Evolutionary conservation across 2,329 filamentous ascomycete genomes (phyloP), one percentile per base, ranked within the genome.

Genomic region (Aspergillus sp.): DNA sequence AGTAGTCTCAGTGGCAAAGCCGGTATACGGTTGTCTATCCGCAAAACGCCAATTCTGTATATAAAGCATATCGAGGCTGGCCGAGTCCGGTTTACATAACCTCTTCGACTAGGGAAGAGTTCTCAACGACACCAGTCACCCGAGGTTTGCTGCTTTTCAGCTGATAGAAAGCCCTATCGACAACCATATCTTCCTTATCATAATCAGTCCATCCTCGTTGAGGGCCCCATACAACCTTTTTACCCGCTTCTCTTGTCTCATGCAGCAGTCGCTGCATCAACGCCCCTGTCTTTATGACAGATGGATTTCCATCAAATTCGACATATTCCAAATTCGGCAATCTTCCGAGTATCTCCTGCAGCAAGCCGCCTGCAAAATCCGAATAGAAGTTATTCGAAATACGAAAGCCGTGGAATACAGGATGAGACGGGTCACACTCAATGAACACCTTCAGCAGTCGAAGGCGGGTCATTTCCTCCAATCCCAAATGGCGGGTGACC

Each of bases 331-430:
- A 61, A 31, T 72, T 75, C 0, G 82, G 79, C 43, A 83, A 71
- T 57, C 78, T 76, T 43, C 74, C 72, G n/a, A 85, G 65, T 11
- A 86, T 75, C 41, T 77, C 73, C 33, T 72, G 71, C 35, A 86
- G 62, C 61, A 86, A 58, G 4, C 75, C 71, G 1, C 80, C 75
- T 35, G 81, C 82, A 63, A 86, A 86, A 41, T 78, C 73, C 2
- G 83, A 85, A 64, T 86, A 87, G 58, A 81, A 85, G 41, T 80
- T 76, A 44, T 79, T 74, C n/a, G 80, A 81, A 15, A 81, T 75
- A n/a, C 84, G 73, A 64, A 84, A 86, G 1, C 82, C 83, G 46
- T 81, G 77, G 62, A 86, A 86, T 4, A 81, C 71, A 21, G 78
- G 77, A 58, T 80, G 74, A 6, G 79, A 77, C 4, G 78, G 84